Conservation (phyloP, 768 basidiomycete genomes). For the Suillus hirtellus region DNA sequence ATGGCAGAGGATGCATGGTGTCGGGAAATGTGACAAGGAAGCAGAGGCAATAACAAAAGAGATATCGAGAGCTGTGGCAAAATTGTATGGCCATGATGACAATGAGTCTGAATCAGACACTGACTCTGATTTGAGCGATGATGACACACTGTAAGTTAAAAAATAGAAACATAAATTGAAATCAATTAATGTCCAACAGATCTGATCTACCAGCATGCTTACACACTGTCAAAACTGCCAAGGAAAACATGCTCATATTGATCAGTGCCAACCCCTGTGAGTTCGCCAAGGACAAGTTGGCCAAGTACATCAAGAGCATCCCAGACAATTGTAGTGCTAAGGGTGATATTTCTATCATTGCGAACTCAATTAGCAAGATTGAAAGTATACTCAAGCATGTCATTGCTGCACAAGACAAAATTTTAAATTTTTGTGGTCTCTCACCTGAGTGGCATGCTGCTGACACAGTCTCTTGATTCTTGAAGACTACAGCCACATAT, state of each 20-base stretch:
- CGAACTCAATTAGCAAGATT: background rate
- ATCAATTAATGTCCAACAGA: background rate
- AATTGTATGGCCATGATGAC: background rate
- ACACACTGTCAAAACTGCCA: background rate
- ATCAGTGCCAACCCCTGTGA: background rate
- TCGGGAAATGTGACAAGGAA: background rate
- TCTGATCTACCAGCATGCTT: background rate
- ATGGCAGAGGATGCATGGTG: background rate
- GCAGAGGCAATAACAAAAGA: background rate
- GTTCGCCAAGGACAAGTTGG: background rate
- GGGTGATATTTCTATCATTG: background rate
- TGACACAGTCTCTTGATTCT: background rate
- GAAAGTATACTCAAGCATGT: background rate
- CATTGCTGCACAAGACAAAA: background rate
- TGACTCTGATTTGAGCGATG: background rate
- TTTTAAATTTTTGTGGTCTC: background rate
- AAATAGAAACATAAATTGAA: background rate
- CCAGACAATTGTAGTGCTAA: background rate
- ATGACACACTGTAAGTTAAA: conserved; percentile 1
- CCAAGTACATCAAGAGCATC: background rate
- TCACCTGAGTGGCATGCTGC: background rate
- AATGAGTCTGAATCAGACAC: background rate
- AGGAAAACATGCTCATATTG: background rate
- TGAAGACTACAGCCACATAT: background rate
- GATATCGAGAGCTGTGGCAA: background rate